Conservation (phyloP, 192 early-diverging fungal genomes). For the Backusella morwellensis region DNA sequence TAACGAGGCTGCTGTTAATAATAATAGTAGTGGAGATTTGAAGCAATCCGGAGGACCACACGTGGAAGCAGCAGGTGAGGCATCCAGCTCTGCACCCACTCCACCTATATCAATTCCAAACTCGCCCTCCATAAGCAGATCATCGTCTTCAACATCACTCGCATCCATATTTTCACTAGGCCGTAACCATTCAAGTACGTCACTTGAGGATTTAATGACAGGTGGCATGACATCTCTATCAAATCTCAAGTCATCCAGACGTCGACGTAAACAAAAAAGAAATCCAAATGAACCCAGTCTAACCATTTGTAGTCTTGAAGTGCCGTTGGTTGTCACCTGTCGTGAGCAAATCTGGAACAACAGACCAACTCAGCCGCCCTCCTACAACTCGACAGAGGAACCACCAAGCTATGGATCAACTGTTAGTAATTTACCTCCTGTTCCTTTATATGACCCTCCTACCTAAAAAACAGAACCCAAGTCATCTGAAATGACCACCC, state of each 20-base stretch:
- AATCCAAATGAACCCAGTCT: background rate
- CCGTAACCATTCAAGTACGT: background rate
- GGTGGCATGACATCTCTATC: background rate
- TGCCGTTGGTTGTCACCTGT: slow-evolving; percentile 28
- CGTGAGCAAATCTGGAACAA: slow-evolving; percentile 27
- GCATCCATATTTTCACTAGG: slow-evolving; percentile 17
- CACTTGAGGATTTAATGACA: background rate
- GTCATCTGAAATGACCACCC: background rate
- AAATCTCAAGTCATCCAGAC: background rate
- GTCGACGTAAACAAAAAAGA: background rate
- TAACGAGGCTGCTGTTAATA: background rate
- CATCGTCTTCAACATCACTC: slow-evolving; percentile 22
- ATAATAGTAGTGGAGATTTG: background rate
- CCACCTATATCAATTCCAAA: slow-evolving; percentile 5
- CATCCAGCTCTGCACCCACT: background rate
- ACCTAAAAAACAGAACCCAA: background rate
- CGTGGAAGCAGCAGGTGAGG: background rate
- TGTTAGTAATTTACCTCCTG: background rate
- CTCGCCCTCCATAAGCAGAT: slow-evolving; percentile 5
- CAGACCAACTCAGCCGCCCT: slow-evolving; percentile 20
- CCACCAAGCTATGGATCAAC: slow-evolving; percentile 23
- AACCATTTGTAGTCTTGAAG: slow-evolving; percentile 16
- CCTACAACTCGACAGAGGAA: slow-evolving; percentile 13
- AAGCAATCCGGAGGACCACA: background rate
- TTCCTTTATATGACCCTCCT: background rate